phyloP scores from a whole-genome alignment of 345 rosid genomes.

The Lagerstroemia speciosa region DNA sequence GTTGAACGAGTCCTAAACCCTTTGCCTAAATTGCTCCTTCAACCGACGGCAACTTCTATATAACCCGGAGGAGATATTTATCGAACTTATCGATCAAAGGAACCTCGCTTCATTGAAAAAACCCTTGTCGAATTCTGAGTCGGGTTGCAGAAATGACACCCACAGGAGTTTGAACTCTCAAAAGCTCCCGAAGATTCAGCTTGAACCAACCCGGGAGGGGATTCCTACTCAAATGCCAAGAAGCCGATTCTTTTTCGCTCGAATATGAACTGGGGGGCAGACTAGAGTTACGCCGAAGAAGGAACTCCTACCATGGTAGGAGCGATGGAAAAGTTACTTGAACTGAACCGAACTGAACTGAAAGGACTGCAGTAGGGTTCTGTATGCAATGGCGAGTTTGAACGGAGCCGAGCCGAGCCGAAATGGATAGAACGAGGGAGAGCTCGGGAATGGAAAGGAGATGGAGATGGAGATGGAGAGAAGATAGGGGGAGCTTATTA shows the following conservation, averaged over 20 bases:
- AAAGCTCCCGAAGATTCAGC: background rate
- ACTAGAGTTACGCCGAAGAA: background rate
- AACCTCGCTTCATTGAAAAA: background rate
- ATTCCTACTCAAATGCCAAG: background rate
- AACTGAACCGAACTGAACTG: background rate
- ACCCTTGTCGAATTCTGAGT: background rate
- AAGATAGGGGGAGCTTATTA: background rate
- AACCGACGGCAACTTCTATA: conserved; percentile 3
- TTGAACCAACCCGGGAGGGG: background rate
- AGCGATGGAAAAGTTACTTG: background rate
- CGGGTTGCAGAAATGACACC: background rate
- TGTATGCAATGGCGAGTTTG: too few relatives aligned
- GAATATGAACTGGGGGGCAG: background rate
- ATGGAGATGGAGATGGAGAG: background rate
- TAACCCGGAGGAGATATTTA: background rate
- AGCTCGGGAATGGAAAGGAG: background rate
- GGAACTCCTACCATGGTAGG: background rate
- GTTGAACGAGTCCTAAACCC: background rate
- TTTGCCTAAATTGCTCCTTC: background rate
- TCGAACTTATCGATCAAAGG: background rate
- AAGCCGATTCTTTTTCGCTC: background rate
- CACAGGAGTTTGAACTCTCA: background rate
- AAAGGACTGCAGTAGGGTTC: background rate
- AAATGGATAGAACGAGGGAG: background rate
- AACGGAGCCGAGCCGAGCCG: background rate